Conservation (phyloP, 805 yeast species). For the Kurtzmaniella cleridarum region DNA sequence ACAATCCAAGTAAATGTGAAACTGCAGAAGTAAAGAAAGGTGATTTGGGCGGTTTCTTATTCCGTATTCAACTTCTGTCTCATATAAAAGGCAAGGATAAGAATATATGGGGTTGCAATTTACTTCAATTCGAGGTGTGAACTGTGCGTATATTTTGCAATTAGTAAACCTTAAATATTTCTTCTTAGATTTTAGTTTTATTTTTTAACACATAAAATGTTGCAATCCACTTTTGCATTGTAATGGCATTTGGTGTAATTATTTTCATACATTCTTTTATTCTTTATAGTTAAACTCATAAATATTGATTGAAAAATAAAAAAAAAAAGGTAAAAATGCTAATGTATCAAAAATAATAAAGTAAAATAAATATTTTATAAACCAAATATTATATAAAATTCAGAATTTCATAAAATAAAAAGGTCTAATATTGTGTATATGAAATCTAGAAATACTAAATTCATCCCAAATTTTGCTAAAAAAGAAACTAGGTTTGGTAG, state of each 20-base stretch:
- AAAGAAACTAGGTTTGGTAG: too few species aligned
- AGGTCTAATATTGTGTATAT: too few species aligned
- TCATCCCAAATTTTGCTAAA: too few species aligned
- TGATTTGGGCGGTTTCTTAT: conserved; percentile 62
- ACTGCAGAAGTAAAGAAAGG: conserved; percentile 22
- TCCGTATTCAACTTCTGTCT: conserved; percentile 35
- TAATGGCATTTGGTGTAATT: not conserved
- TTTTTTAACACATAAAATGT: not conserved
- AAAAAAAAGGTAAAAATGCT: too few species aligned
- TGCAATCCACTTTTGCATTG: not conserved
- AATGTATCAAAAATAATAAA: too few species aligned
- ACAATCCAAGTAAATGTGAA: conserved; percentile 26
- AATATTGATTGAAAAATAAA: too few species aligned
- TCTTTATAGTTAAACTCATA: too few species aligned
- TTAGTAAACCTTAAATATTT: not conserved
- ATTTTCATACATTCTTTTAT: not conserved
- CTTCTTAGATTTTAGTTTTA: too few species aligned
- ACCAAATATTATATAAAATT: too few species aligned
- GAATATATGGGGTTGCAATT: conserved; percentile 25
- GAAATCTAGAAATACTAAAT: too few species aligned
- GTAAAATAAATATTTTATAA: too few species aligned
- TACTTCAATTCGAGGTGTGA: conserved; percentile 3
- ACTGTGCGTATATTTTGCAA: not conserved
- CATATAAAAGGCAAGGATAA: conserved; percentile 22
- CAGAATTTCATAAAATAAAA: too few species aligned